Conservation (phyloP, 1,284 basidiomycete genomes). For the Sphagnurus paluster region DNA sequence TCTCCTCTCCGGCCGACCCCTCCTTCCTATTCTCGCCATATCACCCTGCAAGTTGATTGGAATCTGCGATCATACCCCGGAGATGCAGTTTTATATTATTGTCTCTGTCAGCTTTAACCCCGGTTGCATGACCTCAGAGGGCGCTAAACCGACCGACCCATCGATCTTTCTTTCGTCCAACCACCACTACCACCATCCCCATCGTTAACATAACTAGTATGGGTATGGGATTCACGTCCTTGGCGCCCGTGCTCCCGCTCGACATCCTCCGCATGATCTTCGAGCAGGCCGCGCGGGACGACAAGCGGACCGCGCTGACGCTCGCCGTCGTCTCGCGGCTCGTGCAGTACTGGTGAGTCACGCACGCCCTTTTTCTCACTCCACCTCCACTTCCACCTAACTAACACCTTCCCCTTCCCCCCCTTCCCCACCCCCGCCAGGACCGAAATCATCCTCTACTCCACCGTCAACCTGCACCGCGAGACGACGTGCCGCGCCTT, state of each 20-base stretch:
- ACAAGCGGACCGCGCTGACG: slow-evolving; percentile 25
- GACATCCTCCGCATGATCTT: slow-evolving; percentile 29
- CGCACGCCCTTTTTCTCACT: no score
- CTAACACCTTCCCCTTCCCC: no score
- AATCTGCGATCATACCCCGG: slow-evolving; percentile 5
- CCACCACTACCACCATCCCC: slow-evolving; percentile 4
- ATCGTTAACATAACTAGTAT: no score
- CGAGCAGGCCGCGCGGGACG: slow-evolving; percentile 23
- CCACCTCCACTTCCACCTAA: no score
- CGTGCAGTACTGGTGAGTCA: slow-evolving; percentile 28
- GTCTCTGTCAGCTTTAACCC: slow-evolving; percentile 2
- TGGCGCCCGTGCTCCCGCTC: slow-evolving; percentile 18
- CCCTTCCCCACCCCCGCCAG: no score
- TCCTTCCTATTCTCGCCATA: slow-evolving; percentile 1
- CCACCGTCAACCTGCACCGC: slow-evolving; percentile 25
- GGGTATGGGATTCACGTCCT: slow-evolving; percentile 1
- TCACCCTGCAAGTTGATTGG: not conserved
- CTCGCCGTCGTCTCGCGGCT: slow-evolving; percentile 25
- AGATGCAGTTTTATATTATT: not conserved
- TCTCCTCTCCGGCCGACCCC: not conserved
- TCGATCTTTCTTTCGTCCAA: slow-evolving; percentile 15
- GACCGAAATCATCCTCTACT: slow-evolving; percentile 30
- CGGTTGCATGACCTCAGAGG: slow-evolving; percentile 1
- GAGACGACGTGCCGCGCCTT: slow-evolving; percentile 28
- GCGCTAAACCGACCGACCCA: slow-evolving; percentile 8